These are phyloP conservation scores for Tricholoma terreum DNA, from an alignment of 768 basidiomycete genomes.

Conservation along the genomic window DNA sequence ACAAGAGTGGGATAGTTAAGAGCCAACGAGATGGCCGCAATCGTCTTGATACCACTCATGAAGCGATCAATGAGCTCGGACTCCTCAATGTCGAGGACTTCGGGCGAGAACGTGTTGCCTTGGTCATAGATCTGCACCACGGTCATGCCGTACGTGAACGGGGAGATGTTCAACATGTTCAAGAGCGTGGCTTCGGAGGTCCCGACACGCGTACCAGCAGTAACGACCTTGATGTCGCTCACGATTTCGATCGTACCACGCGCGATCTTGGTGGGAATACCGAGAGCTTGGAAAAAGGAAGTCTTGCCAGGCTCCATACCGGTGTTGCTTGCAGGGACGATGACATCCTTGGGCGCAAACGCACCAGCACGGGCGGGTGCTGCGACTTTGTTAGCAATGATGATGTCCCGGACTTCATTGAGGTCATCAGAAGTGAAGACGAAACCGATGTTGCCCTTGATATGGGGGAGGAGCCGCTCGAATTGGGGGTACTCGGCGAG, in stretches of 20 bases:
- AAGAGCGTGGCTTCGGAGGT: constrained; percentile 95
- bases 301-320: constrained; percentile 99
- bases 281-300: constrained; percentile 99
- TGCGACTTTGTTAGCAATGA: constrained; percentile 95
- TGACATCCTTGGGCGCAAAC: constrained; percentile 87
- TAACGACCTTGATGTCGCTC: constrained; percentile 92
- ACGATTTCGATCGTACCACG: constrained; percentile 99
- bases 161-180: constrained; percentile 99
- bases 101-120: constrained; percentile 87
- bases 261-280: constrained; percentile 99
- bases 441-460: constrained; percentile 98
- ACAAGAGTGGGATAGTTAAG: constrained; percentile 95
- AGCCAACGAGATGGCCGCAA: constrained; percentile 94
- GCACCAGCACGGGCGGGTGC: constrained; percentile 99
- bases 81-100: constrained; percentile 92
- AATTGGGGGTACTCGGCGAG: constrained; percentile 88
- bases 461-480: constrained; percentile 93
- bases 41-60: constrained; percentile 89
- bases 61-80: constrained; percentile 88
- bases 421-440: constrained; percentile 93
- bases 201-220: constrained; percentile 90
- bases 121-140: constrained; percentile 95
- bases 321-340: constrained; percentile 93
- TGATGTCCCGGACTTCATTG: constrained; percentile 91
- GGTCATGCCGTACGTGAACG: constrained; percentile 99